These are phyloP conservation scores for Cicer pinnatifidum DNA, from an alignment of 306 rosid genomes.

Conservation along the genomic window DNA sequence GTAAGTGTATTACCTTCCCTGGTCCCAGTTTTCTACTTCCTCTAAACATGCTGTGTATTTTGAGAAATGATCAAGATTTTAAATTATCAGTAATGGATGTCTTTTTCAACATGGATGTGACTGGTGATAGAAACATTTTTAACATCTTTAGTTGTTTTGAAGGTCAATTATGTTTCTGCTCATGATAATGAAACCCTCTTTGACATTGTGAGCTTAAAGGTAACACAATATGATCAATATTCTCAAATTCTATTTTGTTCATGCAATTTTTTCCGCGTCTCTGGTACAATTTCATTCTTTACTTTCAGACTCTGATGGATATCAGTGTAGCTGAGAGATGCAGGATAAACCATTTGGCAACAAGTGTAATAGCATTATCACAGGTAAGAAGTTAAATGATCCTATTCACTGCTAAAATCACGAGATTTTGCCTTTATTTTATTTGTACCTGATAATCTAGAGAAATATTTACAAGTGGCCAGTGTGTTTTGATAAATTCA, in stretches of 20 bases:
- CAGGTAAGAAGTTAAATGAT: conserved; percentile 62
- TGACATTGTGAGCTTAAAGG: conserved; percentile 90
- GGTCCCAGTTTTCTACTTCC: conserved; percentile 28
- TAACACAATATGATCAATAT: conserved; percentile 41
- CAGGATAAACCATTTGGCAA: conserved; percentile 91
- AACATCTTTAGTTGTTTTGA: conserved; percentile 47
- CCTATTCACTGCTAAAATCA: conserved; percentile 29
- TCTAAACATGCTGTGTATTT: conserved; percentile 30
- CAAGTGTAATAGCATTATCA: conserved; percentile 80
- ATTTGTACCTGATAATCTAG: neutral
- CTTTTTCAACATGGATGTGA: conserved; percentile 10
- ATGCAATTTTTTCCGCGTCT: conserved; percentile 28
- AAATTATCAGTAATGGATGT: conserved; percentile 25
- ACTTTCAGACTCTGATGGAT: conserved; percentile 65
- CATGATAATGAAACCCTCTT: conserved; percentile 94
- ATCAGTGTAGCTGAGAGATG: conserved; percentile 76
- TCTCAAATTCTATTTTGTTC: conserved; percentile 33
- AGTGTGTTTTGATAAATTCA: conserved; percentile 5
- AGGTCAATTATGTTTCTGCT: conserved; percentile 93
- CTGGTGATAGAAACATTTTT: conserved; percentile 1
- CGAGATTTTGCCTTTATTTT: conserved; percentile 16
- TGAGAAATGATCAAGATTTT: conserved; percentile 23
- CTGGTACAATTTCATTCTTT: conserved; percentile 42
- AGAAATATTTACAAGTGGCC: conserved; percentile 16
- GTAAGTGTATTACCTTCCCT: conserved; percentile 54